These are phyloP conservation scores for Colletotrichum musicola DNA, from an alignment of 2,329 filamentous ascomycete species.

Conservation along the genomic window DNA sequence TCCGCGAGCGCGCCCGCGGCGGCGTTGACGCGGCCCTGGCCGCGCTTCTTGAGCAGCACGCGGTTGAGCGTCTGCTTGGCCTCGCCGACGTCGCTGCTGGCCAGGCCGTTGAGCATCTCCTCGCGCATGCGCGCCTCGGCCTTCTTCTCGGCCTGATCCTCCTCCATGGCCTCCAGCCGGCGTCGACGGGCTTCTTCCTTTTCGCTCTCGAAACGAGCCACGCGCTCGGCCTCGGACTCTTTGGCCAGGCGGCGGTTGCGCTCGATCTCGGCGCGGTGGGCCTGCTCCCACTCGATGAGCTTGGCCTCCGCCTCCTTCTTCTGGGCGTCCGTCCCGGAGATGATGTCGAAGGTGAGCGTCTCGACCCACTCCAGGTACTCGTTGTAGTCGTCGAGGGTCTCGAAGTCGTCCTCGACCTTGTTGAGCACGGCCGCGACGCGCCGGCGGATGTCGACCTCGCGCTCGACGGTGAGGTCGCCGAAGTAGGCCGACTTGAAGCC, in stretches of 20 bases:
- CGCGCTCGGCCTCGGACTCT: slow-evolving; percentile 66
- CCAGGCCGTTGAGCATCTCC: slow-evolving; percentile 78
- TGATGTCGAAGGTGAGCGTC: slow-evolving; percentile 88
- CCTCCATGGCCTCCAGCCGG: slow-evolving; percentile 72
- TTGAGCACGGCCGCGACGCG: slow-evolving; percentile 88
- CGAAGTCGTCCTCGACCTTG: slow-evolving; percentile 90
- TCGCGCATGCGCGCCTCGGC: slow-evolving; percentile 73
- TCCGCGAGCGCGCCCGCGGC: slow-evolving; percentile 49
- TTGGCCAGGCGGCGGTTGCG: slow-evolving; percentile 67
- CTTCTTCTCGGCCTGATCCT: slow-evolving; percentile 78
- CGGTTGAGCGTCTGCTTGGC: slow-evolving; percentile 70
- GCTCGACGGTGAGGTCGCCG: slow-evolving; percentile 86
- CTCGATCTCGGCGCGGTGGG: slow-evolving; percentile 78
- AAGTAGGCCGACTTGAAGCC: slow-evolving; percentile 92
- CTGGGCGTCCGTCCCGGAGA: slow-evolving; percentile 77
- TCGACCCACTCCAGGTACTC: slow-evolving; percentile 96
- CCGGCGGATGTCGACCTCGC: slow-evolving; percentile 91
- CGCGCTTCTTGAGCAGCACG: slow-evolving; percentile 80
- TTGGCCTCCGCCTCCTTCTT: slow-evolving; percentile 60
- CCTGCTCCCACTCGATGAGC: slow-evolving; percentile 74
- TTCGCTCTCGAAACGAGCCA: slow-evolving; percentile 72
- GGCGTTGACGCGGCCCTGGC: slow-evolving; percentile 59
- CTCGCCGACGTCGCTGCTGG: slow-evolving; percentile 69
- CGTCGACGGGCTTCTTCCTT: slow-evolving; percentile 74
- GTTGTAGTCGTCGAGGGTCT: slow-evolving; percentile 85